phyloP scores from a whole-genome alignment of 163 green algal species.

The Scenedesmus sp. region DNA sequence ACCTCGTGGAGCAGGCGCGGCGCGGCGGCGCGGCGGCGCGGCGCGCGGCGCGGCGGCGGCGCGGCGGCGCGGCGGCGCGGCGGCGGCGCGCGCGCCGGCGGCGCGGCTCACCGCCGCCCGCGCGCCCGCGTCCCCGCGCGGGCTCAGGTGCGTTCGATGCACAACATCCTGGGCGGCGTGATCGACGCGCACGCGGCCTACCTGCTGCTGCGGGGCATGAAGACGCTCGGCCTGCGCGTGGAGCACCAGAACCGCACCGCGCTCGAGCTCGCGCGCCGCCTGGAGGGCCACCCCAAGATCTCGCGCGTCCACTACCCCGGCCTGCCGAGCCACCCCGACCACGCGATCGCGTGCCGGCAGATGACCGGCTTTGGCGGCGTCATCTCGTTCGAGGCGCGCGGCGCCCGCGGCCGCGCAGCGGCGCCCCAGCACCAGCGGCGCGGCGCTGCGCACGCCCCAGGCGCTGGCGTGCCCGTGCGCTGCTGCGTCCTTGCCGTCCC shows the following conservation, averaged over 20 bases:
- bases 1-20: conserved; percentile 67
- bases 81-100: no score
- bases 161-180: conserved; percentile 94
- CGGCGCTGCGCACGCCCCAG: neutral
- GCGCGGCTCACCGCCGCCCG: no score
- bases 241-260: conserved; percentile 75
- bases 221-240: conserved; percentile 97
- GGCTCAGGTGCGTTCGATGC: conserved; percentile 64
- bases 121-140: neutral
- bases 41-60: no score
- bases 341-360: conserved; percentile 91
- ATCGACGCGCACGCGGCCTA: conserved; percentile 98
- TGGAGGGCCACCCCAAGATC: conserved; percentile 93
- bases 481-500: neutral
- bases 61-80: no score
- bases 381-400: conserved; percentile 95
- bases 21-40: neutral
- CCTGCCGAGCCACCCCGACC: conserved; percentile 92
- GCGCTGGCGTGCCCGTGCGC: neutral
- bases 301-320: conserved; percentile 93
- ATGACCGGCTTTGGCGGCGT: conserved; percentile 97
- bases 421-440: no score
- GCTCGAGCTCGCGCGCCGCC: conserved; percentile 79
- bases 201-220: conserved; percentile 97
- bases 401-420: no score